A percentile compares a stretch with the other conserved stretches of the same genome.
These are phyloP conservation scores for Aspergillus nomiae DNA, from an alignment of 2,329 filamentous ascomycete genomes.

Conservation along the genomic window DNA sequence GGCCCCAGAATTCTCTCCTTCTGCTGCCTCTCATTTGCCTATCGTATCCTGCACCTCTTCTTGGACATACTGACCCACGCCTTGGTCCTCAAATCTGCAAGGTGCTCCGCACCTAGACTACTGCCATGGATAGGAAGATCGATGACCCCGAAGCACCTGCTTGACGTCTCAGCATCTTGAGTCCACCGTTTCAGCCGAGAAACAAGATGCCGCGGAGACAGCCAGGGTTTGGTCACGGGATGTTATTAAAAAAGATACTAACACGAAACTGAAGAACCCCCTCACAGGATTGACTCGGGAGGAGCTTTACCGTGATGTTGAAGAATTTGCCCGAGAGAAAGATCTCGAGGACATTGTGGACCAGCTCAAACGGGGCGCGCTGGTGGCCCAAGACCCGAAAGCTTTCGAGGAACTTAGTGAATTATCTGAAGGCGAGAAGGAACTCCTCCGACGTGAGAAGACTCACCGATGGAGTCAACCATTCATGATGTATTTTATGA, in stretches of 20 bases:
- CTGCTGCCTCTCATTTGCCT: conserved; percentile 14
- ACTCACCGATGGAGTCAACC: conserved; percentile 17
- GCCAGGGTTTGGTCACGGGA: conserved; percentile 17
- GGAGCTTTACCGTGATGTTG: conserved; percentile 30
- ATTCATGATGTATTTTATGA: conserved; percentile 21
- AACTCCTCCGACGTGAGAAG: conserved; percentile 12
- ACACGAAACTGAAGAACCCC: conserved; percentile 26
- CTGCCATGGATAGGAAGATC: conserved; percentile 14
- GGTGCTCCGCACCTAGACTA: not conserved
- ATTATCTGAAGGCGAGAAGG: conserved; percentile 21
- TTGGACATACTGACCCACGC: not conserved
- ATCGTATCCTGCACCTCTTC: not conserved
- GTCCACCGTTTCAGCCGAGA: conserved; percentile 9
- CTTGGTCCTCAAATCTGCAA: conserved; percentile 3
- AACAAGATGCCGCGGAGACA: conserved; percentile 9
- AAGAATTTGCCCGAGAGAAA: conserved; percentile 54
- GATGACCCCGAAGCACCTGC: conserved; percentile 12
- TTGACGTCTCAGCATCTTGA: conserved; percentile 5
- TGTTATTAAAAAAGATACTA: not conserved
- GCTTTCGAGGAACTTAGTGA: conserved; percentile 64
- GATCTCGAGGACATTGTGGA: conserved; percentile 60
- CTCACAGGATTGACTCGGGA: conserved; percentile 28
- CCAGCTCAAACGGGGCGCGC: conserved; percentile 54
- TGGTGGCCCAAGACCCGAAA: conserved; percentile 71
- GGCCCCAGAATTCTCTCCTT: conserved; percentile 4